A percentile compares a stretch with the other conserved stretches of the same genome.
These are phyloP conservation scores for Rhinocladiella similis DNA, from an alignment of 2,329 filamentous ascomycete genomes.

Conservation along the genomic window DNA sequence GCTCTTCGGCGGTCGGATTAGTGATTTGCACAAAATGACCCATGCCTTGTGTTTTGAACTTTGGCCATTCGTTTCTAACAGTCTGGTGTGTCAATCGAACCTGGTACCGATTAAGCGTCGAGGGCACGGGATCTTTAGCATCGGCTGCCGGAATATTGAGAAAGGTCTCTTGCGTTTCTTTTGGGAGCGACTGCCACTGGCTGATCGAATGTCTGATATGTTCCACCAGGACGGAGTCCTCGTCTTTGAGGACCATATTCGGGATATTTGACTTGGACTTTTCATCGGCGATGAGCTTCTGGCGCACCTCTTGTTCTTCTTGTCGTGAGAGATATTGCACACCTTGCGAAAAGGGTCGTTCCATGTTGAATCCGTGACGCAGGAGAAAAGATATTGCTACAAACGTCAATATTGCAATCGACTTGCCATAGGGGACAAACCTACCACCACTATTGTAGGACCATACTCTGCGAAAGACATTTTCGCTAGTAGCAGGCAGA, in stretches of 20 bases:
- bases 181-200: constrained; percentile 47
- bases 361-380: constrained; percentile 59
- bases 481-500: constrained; percentile 49
- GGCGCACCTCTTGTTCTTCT: constrained; percentile 54
- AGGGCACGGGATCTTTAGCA: constrained; percentile 29
- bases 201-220: constrained; percentile 35
- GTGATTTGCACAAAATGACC: constrained; percentile 44
- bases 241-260: constrained; percentile 55
- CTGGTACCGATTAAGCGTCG: constrained; percentile 57
- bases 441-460: constrained; percentile 56
- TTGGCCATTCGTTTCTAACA: constrained; percentile 60
- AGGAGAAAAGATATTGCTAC: constrained; percentile 62
- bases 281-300: constrained; percentile 46
- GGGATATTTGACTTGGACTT: constrained; percentile 29
- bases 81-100: constrained; percentile 66
- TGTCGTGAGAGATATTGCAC: constrained; percentile 63
- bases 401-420: constrained; percentile 26
- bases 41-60: constrained; percentile 40
- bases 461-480: constrained; percentile 62
- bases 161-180: constrained; percentile 36
- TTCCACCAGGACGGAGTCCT: constrained; percentile 52
- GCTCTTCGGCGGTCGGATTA: constrained; percentile 37
- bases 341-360: constrained; percentile 56
- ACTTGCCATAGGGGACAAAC: not conserved
- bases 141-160: constrained; percentile 46